Evolutionary conservation across 1,139 yeast species (phyloP).

Genomic region (Wickerhamomyces sp.): DNA sequence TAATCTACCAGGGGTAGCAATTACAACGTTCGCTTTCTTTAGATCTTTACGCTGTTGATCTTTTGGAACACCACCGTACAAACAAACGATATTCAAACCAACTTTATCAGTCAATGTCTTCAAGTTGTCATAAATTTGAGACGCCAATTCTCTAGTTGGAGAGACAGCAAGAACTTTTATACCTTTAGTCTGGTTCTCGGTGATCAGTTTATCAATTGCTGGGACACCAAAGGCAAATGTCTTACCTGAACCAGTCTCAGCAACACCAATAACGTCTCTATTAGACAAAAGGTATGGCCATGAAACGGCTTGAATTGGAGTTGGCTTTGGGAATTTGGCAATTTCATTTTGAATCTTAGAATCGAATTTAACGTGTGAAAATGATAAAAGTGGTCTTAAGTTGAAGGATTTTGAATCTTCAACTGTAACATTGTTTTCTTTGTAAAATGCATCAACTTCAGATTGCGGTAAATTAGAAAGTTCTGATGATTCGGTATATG

Average conservation of each 20-base stretch:
- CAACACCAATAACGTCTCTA: slow-evolving; percentile 92
- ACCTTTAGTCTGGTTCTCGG: slow-evolving; percentile 32
- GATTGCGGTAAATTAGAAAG: slow-evolving; percentile 38
- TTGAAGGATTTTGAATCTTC: slow-evolving; percentile 56
- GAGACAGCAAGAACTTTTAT: slow-evolving; percentile 80
- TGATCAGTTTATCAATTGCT: slow-evolving; percentile 66
- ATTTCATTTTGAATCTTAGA: slow-evolving; percentile 51
- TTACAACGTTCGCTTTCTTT: slow-evolving; percentile 65
- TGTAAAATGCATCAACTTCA: slow-evolving; percentile 57
- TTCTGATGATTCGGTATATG: slow-evolving; percentile 24
- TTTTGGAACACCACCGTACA: slow-evolving; percentile 97
- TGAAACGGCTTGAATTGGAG: slow-evolving; percentile 94
- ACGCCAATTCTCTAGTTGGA: slow-evolving; percentile 96
- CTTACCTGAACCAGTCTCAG: slow-evolving; percentile 98
- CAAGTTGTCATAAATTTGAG: slow-evolving; percentile 87
- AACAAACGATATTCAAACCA: slow-evolving; percentile 69
- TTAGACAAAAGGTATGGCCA: slow-evolving; percentile 89
- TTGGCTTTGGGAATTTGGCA: slow-evolving; percentile 76
- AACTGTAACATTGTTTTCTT: slow-evolving; percentile 71
- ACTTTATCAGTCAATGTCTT: slow-evolving; percentile 58
- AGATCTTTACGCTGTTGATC: slow-evolving; percentile 78
- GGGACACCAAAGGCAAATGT: slow-evolving; percentile 98
- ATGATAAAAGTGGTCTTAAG: slow-evolving; percentile 67
- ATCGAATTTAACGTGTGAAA: slow-evolving; percentile 56
- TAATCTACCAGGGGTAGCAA: slow-evolving; percentile 97